phyloP scores from a whole-genome alignment of 441 rosid species.

The Rhodomyrtus psidioides region DNA sequence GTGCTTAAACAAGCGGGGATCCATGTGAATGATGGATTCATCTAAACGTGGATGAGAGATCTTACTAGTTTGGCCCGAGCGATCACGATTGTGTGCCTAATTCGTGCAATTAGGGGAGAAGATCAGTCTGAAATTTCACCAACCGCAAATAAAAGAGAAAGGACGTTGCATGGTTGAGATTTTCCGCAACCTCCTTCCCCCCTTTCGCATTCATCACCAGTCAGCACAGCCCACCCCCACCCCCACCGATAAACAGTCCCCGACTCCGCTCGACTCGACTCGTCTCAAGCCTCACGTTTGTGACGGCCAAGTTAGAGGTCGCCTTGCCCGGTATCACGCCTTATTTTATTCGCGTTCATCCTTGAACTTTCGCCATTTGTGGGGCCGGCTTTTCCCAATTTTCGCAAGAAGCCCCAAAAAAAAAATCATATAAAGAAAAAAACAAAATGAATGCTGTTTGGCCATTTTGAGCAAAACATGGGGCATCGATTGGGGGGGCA shows the following conservation, averaged over 20 bases:
- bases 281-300: neutral
- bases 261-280: neutral
- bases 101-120: neutral
- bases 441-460: too few relatives aligned
- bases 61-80: neutral
- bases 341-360: neutral
- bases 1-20: neutral
- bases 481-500: neutral
- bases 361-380: neutral
- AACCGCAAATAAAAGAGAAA: neutral
- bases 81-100: neutral
- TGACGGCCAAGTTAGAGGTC: neutral
- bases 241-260: neutral
- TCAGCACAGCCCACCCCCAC: neutral
- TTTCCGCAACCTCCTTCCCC: neutral
- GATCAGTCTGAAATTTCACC: neutral
- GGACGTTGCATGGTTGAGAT: neutral
- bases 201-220: neutral
- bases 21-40: neutral
- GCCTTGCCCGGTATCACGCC: neutral
- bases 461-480: neutral
- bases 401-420: neutral
- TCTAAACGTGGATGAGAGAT: neutral
- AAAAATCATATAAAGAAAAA: neutral
- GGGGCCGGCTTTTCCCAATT: neutral